phyloP scores from a whole-genome alignment of 2,329 filamentous ascomycete species.

The Chrysoporthe deuterocubensis region DNA sequence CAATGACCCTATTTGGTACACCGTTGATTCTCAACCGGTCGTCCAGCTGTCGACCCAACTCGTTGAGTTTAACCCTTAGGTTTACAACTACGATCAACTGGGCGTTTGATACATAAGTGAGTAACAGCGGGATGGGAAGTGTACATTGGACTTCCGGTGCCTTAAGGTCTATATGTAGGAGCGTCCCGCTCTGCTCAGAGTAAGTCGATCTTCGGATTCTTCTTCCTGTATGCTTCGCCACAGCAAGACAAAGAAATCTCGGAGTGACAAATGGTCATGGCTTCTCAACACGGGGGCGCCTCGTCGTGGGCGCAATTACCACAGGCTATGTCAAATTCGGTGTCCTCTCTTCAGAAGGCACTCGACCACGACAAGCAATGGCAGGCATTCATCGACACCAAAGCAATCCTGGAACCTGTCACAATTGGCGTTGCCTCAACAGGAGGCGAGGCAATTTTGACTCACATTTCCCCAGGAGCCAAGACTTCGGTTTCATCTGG shows the following conservation, averaged over 20 bases:
- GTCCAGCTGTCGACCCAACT: not conserved
- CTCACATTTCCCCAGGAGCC: not conserved
- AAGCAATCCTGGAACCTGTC: not conserved
- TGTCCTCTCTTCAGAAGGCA: not conserved
- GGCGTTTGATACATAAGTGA: too few species aligned
- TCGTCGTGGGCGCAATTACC: not conserved
- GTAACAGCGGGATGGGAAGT: too few species aligned
- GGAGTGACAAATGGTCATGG: not conserved
- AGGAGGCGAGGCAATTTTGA: conserved; percentile 6
- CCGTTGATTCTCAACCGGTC: not conserved
- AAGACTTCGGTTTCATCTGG: conserved; percentile 5
- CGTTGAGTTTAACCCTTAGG: too few species aligned
- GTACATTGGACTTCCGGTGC: too few species aligned
- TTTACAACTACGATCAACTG: too few species aligned
- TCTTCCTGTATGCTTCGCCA: not conserved
- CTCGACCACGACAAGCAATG: conserved; percentile 3
- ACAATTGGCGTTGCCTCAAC: not conserved
- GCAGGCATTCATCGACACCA: conserved; percentile 5
- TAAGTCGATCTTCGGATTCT: not conserved
- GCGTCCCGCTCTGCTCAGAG: too few species aligned
- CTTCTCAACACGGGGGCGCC: not conserved
- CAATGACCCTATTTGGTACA: not conserved
- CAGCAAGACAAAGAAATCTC: not conserved
- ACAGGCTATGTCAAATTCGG: not conserved
- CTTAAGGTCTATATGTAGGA: too few species aligned